These are phyloP conservation scores for Cryptococcus sp. DNA, from an alignment of 1,284 basidiomycete genomes.

Conservation along the genomic window DNA sequence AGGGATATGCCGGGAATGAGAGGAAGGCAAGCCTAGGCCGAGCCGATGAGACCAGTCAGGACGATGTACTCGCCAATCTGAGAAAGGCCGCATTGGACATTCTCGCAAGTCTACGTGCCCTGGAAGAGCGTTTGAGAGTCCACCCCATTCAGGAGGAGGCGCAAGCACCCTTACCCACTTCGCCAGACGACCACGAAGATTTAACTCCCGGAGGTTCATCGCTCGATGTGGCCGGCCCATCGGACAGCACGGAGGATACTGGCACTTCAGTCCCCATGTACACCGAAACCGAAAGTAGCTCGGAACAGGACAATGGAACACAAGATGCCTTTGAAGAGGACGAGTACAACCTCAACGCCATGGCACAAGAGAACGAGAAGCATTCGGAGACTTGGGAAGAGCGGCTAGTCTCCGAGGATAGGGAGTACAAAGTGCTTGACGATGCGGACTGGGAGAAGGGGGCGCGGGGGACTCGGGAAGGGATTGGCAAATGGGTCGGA, in stretches of 20 bases:
- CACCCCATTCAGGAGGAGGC: constrained; percentile 1
- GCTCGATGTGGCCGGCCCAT: not conserved
- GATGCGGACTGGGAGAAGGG: constrained; percentile 22
- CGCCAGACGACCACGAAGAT: not conserved
- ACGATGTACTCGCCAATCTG: constrained; percentile 31
- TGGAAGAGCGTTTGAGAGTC: constrained; percentile 44
- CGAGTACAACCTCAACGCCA: constrained; percentile 45
- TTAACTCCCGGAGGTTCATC: too few species aligned
- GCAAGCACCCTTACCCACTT: not conserved
- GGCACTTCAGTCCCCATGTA: not conserved
- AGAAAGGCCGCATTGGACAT: constrained; percentile 48
- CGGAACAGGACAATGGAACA: constrained; percentile 20
- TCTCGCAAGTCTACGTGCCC: constrained; percentile 34
- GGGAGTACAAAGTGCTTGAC: constrained; percentile 30
- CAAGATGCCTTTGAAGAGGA: constrained; percentile 38
- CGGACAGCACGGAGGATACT: not conserved
- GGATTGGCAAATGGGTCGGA: constrained; percentile 38
- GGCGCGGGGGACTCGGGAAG: constrained; percentile 22
- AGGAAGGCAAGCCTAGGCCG: constrained; percentile 22
- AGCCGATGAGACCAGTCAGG: not conserved
- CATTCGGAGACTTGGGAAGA: constrained; percentile 49
- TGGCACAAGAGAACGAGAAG: constrained; percentile 27
- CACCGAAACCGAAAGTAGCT: not conserved
- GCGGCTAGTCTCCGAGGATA: constrained; percentile 35
- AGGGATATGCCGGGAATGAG: constrained; percentile 3